A percentile compares a stretch with the other conserved stretches of the same genome.
Conservation (phyloP, 805 yeast genomes). For the Komagataella populi region DNA sequence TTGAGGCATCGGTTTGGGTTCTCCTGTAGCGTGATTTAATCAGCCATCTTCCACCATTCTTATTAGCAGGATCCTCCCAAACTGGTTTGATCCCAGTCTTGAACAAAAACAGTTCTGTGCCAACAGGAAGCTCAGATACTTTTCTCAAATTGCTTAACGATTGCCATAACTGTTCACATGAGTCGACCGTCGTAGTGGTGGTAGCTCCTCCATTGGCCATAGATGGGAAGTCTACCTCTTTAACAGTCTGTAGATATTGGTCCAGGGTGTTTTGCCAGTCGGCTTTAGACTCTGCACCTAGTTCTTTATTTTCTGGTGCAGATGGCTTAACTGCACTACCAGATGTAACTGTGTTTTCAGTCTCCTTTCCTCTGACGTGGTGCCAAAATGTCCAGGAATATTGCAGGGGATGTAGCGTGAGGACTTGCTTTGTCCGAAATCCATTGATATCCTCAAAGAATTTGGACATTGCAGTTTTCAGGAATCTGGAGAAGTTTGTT, state of each 20-base stretch:
- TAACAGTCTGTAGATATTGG: slow-evolving; percentile 31
- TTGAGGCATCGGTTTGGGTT: slow-evolving; percentile 6
- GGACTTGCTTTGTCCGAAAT: slow-evolving; percentile 8
- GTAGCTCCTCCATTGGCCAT: slow-evolving; percentile 7
- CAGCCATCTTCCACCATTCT: slow-evolving; percentile 52
- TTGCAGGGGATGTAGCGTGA: slow-evolving; percentile 21
- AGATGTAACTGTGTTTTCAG: slow-evolving; percentile 7
- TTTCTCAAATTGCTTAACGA: slow-evolving; percentile 24
- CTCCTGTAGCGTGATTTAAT: slow-evolving; percentile 21
- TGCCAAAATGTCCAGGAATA: slow-evolving; percentile 39
- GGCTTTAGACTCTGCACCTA: background rate
- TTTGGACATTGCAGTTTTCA: background rate
- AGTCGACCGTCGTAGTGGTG: slow-evolving; percentile 18
- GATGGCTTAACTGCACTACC: slow-evolving; percentile 5
- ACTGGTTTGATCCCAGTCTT: slow-evolving; percentile 48
- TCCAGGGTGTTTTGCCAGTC: slow-evolving; percentile 18
- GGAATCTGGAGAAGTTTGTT: background rate
- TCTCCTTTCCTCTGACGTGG: slow-evolving; percentile 21
- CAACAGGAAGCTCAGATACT: slow-evolving; percentile 24
- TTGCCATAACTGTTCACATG: slow-evolving; percentile 42
- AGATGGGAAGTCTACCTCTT: slow-evolving; percentile 24
- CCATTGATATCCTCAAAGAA: slow-evolving; percentile 1
- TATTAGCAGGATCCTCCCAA: slow-evolving; percentile 55
- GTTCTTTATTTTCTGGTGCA: slow-evolving; percentile 2
- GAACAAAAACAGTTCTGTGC: slow-evolving; percentile 43